Conservation (phyloP, 2,329 filamentous ascomycete genomes). For the Aspergillus phoenicis region DNA sequence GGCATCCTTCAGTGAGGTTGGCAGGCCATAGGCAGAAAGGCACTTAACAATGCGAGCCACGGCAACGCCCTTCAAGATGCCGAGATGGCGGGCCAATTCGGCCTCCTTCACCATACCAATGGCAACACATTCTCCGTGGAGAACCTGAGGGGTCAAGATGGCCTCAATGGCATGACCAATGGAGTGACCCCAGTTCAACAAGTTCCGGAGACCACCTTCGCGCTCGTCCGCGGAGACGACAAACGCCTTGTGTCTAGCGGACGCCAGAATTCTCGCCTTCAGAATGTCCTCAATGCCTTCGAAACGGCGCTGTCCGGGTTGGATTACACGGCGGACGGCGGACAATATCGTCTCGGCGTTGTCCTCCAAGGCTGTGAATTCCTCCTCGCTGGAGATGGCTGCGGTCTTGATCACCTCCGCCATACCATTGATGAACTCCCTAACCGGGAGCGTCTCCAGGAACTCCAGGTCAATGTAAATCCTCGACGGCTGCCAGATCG, state of each 20-base stretch:
- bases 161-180: conserved; percentile 97
- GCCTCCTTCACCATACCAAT: conserved; percentile 99
- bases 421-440: conserved; percentile 98
- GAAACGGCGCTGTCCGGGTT: conserved; percentile 63
- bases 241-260: conserved; percentile 88
- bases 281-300: conserved; percentile 69
- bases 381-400: conserved; percentile 88
- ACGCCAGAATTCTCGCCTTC: conserved; percentile 81
- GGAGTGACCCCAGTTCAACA: conserved; percentile 96
- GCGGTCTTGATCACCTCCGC: conserved; percentile 97
- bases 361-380: conserved; percentile 81
- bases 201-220: conserved; percentile 88
- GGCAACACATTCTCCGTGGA: conserved; percentile 93
- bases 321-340: conserved; percentile 65
- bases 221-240: conserved; percentile 94
- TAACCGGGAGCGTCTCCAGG: conserved; percentile 81
- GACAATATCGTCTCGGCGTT: conserved; percentile 76
- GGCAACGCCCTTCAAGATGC: conserved; percentile 79
- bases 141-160: conserved; percentile 88
- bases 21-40: conserved; percentile 89
- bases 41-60: conserved; percentile 90
- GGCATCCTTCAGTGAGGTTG: conserved; percentile 81
- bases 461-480: conserved; percentile 95
- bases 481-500: conserved; percentile 93
- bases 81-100: conserved; percentile 85